A percentile compares a stretch with the other conserved stretches of the same genome.
These are phyloP conservation scores for Lavandula angustifolia DNA, from an alignment of 257 asterid genomes.

Conservation along the genomic window DNA sequence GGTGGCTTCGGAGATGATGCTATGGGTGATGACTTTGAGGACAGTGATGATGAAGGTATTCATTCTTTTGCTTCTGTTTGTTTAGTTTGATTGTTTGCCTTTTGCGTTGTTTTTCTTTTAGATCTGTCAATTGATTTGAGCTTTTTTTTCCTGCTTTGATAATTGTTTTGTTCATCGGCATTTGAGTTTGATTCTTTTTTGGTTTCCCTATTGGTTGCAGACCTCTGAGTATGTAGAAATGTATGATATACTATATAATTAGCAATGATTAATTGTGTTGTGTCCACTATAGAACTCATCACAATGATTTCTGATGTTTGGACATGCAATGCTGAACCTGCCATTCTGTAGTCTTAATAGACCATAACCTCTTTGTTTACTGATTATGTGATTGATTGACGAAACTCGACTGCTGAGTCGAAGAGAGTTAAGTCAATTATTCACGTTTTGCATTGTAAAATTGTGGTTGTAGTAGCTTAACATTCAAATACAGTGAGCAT, in stretches of 20 bases:
- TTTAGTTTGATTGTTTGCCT: constrained; percentile 1
- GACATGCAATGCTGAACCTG: background rate
- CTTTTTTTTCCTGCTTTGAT: background rate
- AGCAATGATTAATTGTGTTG: background rate
- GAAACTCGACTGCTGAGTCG: background rate
- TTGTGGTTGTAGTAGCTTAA: background rate
- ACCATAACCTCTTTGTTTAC: background rate
- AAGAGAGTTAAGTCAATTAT: no score
- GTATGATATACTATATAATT: background rate
- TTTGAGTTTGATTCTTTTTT: background rate
- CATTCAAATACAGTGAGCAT: no score
- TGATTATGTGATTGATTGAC: background rate
- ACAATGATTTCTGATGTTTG: background rate
- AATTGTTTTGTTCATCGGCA: background rate
- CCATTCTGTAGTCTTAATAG: background rate
- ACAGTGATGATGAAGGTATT: constrained; percentile 89
- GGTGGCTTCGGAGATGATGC: constrained; percentile 47
- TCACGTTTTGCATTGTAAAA: no score
- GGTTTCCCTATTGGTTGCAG: background rate
- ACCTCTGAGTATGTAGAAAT: background rate
- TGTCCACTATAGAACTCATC: background rate
- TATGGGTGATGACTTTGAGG: constrained; percentile 73
- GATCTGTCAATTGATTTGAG: background rate
- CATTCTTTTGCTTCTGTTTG: background rate
- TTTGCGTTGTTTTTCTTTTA: background rate